Percentiles rank a stretch among this genome's conserved stretches.
Evolutionary conservation across 306 rosid genomes (phyloP).

Genomic region (Acmispon strigosus): DNA sequence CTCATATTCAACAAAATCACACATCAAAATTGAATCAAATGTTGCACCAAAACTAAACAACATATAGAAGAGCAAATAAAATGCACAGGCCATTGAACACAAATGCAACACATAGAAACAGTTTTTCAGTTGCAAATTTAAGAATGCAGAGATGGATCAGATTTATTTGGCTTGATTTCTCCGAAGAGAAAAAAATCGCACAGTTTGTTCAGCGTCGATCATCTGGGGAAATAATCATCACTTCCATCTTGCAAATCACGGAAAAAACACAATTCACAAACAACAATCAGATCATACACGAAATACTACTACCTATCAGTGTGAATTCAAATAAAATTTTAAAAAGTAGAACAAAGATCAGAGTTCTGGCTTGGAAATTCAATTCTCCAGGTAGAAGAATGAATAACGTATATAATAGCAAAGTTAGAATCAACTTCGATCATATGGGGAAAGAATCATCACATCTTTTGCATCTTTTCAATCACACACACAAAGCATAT

Average conservation of each 20-base stretch:
- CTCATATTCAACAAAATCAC: no score
- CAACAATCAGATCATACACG: background rate
- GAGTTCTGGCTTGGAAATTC: slow-evolving; percentile 24
- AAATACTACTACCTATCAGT: no score
- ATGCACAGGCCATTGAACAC: no score
- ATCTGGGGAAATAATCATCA: slow-evolving; percentile 54
- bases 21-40: no score
- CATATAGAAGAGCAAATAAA: no score
- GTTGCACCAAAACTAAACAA: no score
- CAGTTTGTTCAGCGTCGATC: slow-evolving; percentile 47
- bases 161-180: slow-evolving; percentile 55
- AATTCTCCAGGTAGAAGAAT: background rate
- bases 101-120: no score
- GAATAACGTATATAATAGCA: slow-evolving; percentile 2
- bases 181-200: slow-evolving; percentile 46
- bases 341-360: slow-evolving; percentile 6
- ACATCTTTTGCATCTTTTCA: no score
- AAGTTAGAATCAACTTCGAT: slow-evolving; percentile 39
- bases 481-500: no score
- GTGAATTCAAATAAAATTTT: background rate
- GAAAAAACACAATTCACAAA: background rate
- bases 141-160: slow-evolving; percentile 42
- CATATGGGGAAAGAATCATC: slow-evolving; percentile 34
- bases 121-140: background rate
- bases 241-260: slow-evolving; percentile 23